Percentiles rank a stretch among this genome's conserved stretches.
Conservation (phyloP, 176 grass and related monocot species). For the Melocanna baccifera region DNA sequence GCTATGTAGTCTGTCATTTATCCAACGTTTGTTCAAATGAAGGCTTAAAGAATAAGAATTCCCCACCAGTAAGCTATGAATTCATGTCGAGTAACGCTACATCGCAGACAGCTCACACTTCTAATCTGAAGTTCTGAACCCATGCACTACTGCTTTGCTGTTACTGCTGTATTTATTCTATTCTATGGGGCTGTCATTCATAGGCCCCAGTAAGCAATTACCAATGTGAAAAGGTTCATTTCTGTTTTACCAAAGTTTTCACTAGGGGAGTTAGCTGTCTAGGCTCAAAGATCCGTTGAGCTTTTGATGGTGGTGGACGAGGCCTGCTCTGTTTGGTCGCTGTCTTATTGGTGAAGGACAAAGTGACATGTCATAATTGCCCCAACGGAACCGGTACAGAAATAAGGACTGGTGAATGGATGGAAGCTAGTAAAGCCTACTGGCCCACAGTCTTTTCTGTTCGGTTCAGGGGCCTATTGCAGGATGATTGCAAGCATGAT, state of each 20-base stretch:
- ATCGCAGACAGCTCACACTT: not conserved
- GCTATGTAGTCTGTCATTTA: no score
- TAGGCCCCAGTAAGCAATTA: not conserved
- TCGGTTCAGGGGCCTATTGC: conserved; percentile 13
- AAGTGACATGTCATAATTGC: conserved; percentile 24
- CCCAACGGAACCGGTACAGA: conserved; percentile 1
- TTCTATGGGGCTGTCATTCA: not conserved
- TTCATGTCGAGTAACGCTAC: not conserved
- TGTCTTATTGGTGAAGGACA: conserved; percentile 18
- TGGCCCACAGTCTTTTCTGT: not conserved
- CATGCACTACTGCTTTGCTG: not conserved
- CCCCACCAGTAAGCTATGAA: not conserved
- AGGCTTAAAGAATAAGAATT: not conserved
- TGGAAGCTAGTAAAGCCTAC: conserved; percentile 2
- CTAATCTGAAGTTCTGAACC: not conserved
- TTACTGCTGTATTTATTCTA: not conserved
- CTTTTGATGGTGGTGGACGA: not conserved
- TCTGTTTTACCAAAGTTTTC: not conserved
- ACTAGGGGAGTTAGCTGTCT: not conserved
- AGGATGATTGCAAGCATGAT: conserved; percentile 23
- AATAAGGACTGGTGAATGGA: conserved; percentile 24
- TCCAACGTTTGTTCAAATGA: not conserved
- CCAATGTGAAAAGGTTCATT: not conserved
- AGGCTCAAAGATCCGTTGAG: not conserved
- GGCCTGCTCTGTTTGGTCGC: conserved; percentile 1